Evolutionary conservation across 352 stramenopile genomes (phyloP).

Genomic region (Pythium guiyangense): DNA sequence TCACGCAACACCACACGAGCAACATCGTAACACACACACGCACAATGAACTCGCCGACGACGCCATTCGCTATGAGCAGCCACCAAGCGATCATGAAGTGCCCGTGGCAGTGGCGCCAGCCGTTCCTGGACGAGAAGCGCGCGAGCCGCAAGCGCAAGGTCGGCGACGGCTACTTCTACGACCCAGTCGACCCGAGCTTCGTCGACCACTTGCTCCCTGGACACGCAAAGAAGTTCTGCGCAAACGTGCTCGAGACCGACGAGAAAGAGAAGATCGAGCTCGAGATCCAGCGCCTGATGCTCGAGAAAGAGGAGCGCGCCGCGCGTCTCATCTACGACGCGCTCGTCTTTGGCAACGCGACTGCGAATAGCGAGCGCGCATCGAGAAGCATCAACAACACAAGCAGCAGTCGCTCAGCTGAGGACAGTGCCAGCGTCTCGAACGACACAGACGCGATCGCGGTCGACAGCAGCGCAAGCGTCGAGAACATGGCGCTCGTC

Average conservation of each 20-base stretch:
- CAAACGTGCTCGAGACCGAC: constrained; percentile 57
- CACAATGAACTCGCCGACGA: constrained; percentile 49
- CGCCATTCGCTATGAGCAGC: constrained; percentile 37
- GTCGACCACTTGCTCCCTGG: constrained; percentile 78
- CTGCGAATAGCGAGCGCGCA: neutral
- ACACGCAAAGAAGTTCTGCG: constrained; percentile 78
- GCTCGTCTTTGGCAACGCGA: constrained; percentile 15
- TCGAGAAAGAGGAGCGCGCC: constrained; percentile 50
- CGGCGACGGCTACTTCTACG: constrained; percentile 79
- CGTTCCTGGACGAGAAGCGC: constrained; percentile 79
- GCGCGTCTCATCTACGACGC: constrained; percentile 30
- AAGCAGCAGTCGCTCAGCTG: neutral
- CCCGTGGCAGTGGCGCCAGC: constrained; percentile 83
- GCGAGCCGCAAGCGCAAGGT: constrained; percentile 82
- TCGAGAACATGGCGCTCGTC: constrained; percentile 64
- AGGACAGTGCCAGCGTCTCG: neutral
- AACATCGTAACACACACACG: neutral
- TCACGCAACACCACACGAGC: too few species aligned
- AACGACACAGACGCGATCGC: neutral
- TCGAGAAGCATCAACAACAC: neutral
- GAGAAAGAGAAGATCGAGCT: constrained; percentile 81
- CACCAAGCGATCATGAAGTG: constrained; percentile 88
- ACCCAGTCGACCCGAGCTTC: constrained; percentile 83
- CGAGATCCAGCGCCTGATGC: constrained; percentile 80
- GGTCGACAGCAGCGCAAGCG: constrained; percentile 15